Percentiles rank a stretch among this genome's conserved stretches.
These are phyloP conservation scores for Candida sp. DNA, from an alignment of 1,139 yeast species.

Conservation along the genomic window DNA sequence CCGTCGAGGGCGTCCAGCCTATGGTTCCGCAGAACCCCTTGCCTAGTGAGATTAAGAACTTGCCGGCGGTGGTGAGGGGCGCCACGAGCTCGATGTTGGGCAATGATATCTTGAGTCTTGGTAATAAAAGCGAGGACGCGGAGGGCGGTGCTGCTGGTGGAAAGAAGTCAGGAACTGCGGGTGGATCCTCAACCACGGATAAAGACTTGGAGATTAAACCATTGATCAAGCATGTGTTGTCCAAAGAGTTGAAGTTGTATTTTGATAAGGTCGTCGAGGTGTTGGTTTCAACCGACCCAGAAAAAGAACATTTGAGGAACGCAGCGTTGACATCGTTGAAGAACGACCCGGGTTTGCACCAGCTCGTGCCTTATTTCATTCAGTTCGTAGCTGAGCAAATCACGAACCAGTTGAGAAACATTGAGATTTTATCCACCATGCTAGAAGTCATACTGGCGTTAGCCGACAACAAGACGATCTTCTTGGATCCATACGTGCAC, in stretches of 20 bases:
- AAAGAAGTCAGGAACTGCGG: not conserved
- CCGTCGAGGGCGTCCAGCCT: constrained; percentile 99
- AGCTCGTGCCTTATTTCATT: constrained; percentile 93
- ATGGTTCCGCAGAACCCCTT: constrained; percentile 97
- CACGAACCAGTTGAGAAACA: constrained; percentile 82
- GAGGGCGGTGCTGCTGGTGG: constrained; percentile 22
- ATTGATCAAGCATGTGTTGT: constrained; percentile 93
- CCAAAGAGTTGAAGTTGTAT: constrained; percentile 92
- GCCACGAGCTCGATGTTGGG: constrained; percentile 59
- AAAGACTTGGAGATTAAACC: constrained; percentile 86
- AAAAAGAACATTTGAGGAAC: constrained; percentile 62
- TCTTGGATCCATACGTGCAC: constrained; percentile 95
- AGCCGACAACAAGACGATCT: constrained; percentile 82
- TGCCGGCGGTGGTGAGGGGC: constrained; percentile 74
- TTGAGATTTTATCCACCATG: constrained; percentile 82
- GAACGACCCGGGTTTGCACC: constrained; percentile 96
- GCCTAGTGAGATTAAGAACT: constrained; percentile 68
- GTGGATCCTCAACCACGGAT: constrained; percentile 33
- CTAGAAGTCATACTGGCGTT: constrained; percentile 88
- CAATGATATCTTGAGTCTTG: constrained; percentile 39
- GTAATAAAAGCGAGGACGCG: constrained; percentile 23
- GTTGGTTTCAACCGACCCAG: constrained; percentile 62
- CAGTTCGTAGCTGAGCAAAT: constrained; percentile 97
- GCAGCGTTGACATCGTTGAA: constrained; percentile 87
- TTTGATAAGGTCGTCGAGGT: constrained; percentile 92